Percentiles rank a stretch among this genome's conserved stretches.
Conservation (phyloP, 345 rosid species). For the Dipteronia dyeriana region DNA sequence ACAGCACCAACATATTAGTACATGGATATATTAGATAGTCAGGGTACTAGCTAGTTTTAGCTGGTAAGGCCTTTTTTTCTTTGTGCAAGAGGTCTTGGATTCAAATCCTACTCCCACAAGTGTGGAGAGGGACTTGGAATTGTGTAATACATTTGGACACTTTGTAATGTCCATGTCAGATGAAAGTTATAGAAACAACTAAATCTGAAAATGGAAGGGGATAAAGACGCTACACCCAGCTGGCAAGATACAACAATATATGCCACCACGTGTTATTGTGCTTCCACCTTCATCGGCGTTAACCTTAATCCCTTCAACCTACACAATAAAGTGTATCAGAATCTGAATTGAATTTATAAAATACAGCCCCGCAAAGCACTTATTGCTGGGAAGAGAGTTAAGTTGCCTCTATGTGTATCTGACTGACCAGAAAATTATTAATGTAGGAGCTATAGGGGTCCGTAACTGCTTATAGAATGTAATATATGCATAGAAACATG, state of each 20-base stretch:
- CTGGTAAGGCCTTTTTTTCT: not conserved
- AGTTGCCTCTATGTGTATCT: not conserved
- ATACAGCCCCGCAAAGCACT: not conserved
- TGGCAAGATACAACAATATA: slow-evolving; percentile 61
- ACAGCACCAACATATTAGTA: not conserved
- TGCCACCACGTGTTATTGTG: slow-evolving; percentile 63
- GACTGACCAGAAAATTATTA: not conserved
- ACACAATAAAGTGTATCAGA: slow-evolving; percentile 19
- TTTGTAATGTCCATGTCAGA: not conserved
- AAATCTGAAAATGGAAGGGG: slow-evolving; percentile 5
- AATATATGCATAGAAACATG: not conserved
- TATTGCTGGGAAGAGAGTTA: not conserved
- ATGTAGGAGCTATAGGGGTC: not conserved
- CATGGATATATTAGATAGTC: not conserved
- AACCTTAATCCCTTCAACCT: slow-evolving; percentile 76
- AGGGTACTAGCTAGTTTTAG: not conserved
- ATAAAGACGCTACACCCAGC: slow-evolving; percentile 56
- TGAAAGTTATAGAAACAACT: not conserved
- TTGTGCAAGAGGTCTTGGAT: not conserved
- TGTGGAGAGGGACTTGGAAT: not conserved
- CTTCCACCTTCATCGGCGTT: slow-evolving; percentile 74
- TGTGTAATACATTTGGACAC: not conserved
- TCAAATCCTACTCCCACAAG: not conserved
- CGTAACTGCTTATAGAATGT: not conserved
- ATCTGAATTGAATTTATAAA: not conserved